Evolutionary conservation across 2,329 filamentous ascomycete species (phyloP), one percentile per base, ranked within the genome.

Genomic region (Fusarium sp.): DNA sequence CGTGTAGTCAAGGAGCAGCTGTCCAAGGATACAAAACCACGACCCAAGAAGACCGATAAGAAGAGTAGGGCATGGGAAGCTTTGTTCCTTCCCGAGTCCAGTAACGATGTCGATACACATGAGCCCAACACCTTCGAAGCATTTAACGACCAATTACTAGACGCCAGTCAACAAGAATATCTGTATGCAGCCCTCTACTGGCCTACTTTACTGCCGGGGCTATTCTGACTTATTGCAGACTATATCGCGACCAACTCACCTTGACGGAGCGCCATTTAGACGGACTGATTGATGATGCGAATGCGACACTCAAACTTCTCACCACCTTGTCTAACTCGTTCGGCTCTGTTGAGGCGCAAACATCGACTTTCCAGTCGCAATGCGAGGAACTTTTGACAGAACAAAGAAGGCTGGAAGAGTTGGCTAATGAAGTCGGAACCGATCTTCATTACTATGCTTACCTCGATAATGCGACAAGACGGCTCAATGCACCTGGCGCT

Each of bases 391-490:
- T 99, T 4, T 83, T 98, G 30, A 85, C 88, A 2, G 94, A 97
- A 74, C 94, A 98, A 81, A 89, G 87, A 74, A 89, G 92, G 25
- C 86, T 98, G 42, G 90, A 93, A 67, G 87, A 86, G 70, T 86
- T 99, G 44, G 94, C 94, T 4, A 89, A 97, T 71, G 91, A 94
- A 62, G 91, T 99, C 60, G 91, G 93, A 27, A 92, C 93, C 25
- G 97, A 98, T 74, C 84, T 98, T n/a, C 91, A 94, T 77, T 98
- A 97, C 80, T 99, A 99, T 79, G 89, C 92, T 22, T 98, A 97
- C 77, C 86, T 99, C 8, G 96, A 99, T 70, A 94, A 91, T 48
- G 94, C 95, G 65, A 97, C 94, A 1, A 88, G 94, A 58, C 88
- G 94, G 16, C 88, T 99, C 61, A 98, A 98, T 83, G 94, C 94